Base-by-base conservation (phyloP, 2,329 filamentous ascomycete species). In the Pestalotiopsis sp. region DNA sequence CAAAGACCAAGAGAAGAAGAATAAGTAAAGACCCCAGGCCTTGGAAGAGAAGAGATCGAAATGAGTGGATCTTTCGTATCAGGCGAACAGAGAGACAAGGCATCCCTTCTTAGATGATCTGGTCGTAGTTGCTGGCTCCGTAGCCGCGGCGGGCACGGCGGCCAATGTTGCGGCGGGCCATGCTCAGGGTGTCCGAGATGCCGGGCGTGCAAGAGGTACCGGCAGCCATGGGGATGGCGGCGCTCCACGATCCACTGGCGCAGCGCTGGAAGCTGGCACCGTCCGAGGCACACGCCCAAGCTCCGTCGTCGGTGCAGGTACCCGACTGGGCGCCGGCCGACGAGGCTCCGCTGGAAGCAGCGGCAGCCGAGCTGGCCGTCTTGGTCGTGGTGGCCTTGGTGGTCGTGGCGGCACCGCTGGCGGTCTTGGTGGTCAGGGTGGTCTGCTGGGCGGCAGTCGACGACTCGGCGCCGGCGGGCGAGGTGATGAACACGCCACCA, bases 231-330 rank as follows among this genome's bases (percentile, higher is more conserved):
- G 78, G 73, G 69, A 86, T 81, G 52, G 81, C 70, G 5, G 73
- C 74, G 20, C 85, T 84, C 89, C 89, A 91, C 67, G 77, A 72
- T 5, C 89, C 89, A 14, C 83, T 85, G n/a, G 87, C 88, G 73
- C 89, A 91, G 68, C 88, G 87, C 79, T 91, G 89, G 83, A 89
- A 91, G 64, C 84, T 81, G 27, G 77, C 79, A 64, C 87, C 88
- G 20, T 79, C 81, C 31, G 59, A 61, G 9, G 89, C 79, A 75
- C 89, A 91, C 78, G 88, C 86, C 87, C 87, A 91, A 17, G 78
- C 73, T 23, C 89, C 89, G 73, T 91, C 88, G 4, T 79, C 69
- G 41, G 75, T 78, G 80, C 89, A 91, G 67, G 73, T 74, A 56
- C 81, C 78, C 31, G 72, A 75, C 70, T 69, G 72, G 61, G 71